Evolutionary conservation across 108 stramenopile genomes (phyloP).

Genomic region (Cyclotella baltica): DNA sequence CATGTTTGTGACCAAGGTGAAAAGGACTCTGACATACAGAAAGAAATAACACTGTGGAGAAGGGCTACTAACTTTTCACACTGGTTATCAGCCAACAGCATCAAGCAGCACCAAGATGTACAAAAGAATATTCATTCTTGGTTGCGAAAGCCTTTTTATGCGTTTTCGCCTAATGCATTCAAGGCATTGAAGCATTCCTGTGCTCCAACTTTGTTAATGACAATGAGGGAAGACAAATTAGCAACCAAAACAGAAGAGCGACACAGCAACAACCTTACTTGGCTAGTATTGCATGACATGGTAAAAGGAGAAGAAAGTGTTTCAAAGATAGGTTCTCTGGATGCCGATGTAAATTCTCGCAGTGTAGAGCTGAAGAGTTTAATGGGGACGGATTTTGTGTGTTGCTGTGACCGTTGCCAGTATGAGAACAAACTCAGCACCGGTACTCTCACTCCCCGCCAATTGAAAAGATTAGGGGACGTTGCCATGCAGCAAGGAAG

Average conservation of each 20-base stretch:
- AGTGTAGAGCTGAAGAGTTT: slow-evolving; percentile 22
- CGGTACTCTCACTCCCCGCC: not conserved
- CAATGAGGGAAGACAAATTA: not conserved
- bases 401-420: slow-evolving; percentile 53
- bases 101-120: slow-evolving; percentile 8
- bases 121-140: slow-evolving; percentile 23
- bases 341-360: slow-evolving; percentile 25
- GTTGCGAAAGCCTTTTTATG: slow-evolving; percentile 40
- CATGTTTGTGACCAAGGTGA: not conserved
- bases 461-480: slow-evolving; percentile 62
- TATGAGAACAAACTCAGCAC: slow-evolving; percentile 19
- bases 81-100: slow-evolving; percentile 20
- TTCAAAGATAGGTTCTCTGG: slow-evolving; percentile 35
- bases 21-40: not conserved
- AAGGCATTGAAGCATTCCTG: slow-evolving; percentile 40
- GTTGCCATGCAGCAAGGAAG: slow-evolving; percentile 66
- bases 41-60: slow-evolving; percentile 41
- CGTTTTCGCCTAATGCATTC: slow-evolving; percentile 28
- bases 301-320: slow-evolving; percentile 25
- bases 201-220: slow-evolving; percentile 39
- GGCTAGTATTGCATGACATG: slow-evolving; percentile 46
- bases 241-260: not conserved
- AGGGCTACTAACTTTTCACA: slow-evolving; percentile 40
- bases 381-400: slow-evolving; percentile 42
- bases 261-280: slow-evolving; percentile 18